phyloP scores from a whole-genome alignment of 1,284 basidiomycete species.

The Cryptococcus hybrid region DNA sequence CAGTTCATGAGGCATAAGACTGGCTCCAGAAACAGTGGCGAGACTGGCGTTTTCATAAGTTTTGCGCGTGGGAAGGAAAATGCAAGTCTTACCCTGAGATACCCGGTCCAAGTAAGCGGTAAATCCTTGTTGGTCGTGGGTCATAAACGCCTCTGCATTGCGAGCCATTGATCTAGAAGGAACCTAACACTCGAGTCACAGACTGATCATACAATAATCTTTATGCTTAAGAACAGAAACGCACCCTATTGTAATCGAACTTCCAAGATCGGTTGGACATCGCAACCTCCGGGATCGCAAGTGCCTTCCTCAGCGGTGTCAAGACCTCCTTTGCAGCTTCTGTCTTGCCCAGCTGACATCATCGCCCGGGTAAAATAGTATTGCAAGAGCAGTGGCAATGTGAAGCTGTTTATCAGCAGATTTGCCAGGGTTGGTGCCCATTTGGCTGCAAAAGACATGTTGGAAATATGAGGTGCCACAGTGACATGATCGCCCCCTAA shows the following conservation, averaged over 20 bases:
- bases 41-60: slow-evolving; percentile 5
- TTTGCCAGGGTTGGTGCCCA: slow-evolving; percentile 63
- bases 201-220: slow-evolving; percentile 4
- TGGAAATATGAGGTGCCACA: slow-evolving; percentile 44
- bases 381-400: slow-evolving; percentile 61
- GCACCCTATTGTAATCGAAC: slow-evolving; percentile 60
- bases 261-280: slow-evolving; percentile 53
- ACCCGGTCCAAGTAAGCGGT: slow-evolving; percentile 58
- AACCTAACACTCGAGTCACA: slow-evolving; percentile 51
- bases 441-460: slow-evolving; percentile 61
- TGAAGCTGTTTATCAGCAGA: slow-evolving; percentile 64
- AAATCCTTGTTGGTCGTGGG: slow-evolving; percentile 61
- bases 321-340: slow-evolving; percentile 45
- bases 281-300: slow-evolving; percentile 58
- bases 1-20: slow-evolving; percentile 31
- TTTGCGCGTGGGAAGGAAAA: background rate
- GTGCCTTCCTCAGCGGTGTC: slow-evolving; percentile 56
- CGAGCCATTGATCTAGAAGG: slow-evolving; percentile 61
- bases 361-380: slow-evolving; percentile 53
- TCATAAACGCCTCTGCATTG: slow-evolving; percentile 57
- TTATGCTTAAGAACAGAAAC: background rate
- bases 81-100: slow-evolving; percentile 47
- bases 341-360: slow-evolving; percentile 42
- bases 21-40: slow-evolving; percentile 23
- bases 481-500: background rate